These are phyloP conservation scores for Mortierella sp. DNA, from an alignment of 371 early-diverging fungal genomes.

Conservation along the genomic window DNA sequence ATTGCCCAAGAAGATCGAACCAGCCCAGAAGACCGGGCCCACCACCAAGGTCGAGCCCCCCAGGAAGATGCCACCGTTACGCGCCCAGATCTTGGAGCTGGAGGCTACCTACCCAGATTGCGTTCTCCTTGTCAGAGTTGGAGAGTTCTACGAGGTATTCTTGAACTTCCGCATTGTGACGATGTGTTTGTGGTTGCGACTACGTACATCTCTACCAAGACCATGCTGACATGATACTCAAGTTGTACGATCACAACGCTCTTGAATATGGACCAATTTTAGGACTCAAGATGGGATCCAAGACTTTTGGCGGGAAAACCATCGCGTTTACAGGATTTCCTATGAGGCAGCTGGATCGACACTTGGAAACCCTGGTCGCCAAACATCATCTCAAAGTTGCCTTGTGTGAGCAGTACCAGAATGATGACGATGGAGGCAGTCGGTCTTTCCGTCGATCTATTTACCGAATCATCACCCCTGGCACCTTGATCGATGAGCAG, in stretches of 20 bases:
- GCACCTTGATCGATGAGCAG: slow-evolving; percentile 85
- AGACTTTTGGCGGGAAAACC: slow-evolving; percentile 60
- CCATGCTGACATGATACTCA: not conserved
- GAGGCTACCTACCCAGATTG: slow-evolving; percentile 80
- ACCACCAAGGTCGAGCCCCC: slow-evolving; percentile 9
- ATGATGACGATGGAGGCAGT: slow-evolving; percentile 56
- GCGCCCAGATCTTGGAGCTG: slow-evolving; percentile 66
- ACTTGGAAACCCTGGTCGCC: slow-evolving; percentile 84
- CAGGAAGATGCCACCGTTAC: slow-evolving; percentile 27
- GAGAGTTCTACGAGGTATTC: slow-evolving; percentile 92
- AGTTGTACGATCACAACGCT: slow-evolving; percentile 88
- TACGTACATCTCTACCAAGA: too few species aligned
- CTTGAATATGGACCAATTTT: slow-evolving; percentile 74
- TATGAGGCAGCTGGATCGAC: slow-evolving; percentile 72
- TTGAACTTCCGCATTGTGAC: not conserved
- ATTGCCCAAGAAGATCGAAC: not conserved
- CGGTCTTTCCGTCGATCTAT: slow-evolving; percentile 75
- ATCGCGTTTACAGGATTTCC: slow-evolving; percentile 90
- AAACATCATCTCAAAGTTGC: slow-evolving; percentile 83
- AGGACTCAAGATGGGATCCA: slow-evolving; percentile 76
- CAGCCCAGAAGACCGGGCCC: slow-evolving; percentile 2
- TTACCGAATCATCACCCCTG: slow-evolving; percentile 89
- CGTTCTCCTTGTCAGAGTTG: slow-evolving; percentile 91
- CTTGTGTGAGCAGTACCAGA: slow-evolving; percentile 85
- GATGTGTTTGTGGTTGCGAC: not conserved